These are phyloP conservation scores for Candida maris DNA, from an alignment of 805 yeast species.

Conservation along the genomic window DNA sequence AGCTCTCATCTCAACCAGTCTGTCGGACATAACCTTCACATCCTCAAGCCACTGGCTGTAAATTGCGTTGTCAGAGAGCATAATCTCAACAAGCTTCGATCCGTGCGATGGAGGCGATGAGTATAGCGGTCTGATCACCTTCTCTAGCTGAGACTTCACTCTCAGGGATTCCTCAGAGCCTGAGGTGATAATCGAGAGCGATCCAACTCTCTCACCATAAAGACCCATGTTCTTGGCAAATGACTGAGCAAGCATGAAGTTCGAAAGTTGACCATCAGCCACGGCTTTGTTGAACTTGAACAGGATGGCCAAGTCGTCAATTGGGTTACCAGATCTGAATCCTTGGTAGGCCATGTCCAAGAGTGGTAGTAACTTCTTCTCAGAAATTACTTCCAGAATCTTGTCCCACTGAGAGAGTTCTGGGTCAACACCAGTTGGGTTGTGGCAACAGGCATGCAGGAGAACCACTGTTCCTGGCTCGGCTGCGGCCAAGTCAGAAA, in stretches of 20 bases:
- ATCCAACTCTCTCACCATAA: slow-evolving; percentile 93
- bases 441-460: slow-evolving; percentile 94
- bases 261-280: slow-evolving; percentile 47
- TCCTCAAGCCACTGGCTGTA: slow-evolving; percentile 76
- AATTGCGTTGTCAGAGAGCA: slow-evolving; percentile 58
- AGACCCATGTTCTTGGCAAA: slow-evolving; percentile 95
- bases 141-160: slow-evolving; percentile 66
- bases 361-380: slow-evolving; percentile 66
- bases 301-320: slow-evolving; percentile 56
- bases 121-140: slow-evolving; percentile 78
- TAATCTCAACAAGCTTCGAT: slow-evolving; percentile 78
- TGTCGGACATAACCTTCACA: slow-evolving; percentile 71
- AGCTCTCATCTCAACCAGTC: slow-evolving; percentile 71
- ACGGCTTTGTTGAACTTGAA: slow-evolving; percentile 38
- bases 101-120: slow-evolving; percentile 97
- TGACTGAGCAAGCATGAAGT: slow-evolving; percentile 74
- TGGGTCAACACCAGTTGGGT: slow-evolving; percentile 96
- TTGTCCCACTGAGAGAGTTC: slow-evolving; percentile 74
- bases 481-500: slow-evolving; percentile 52
- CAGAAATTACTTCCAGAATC: slow-evolving; percentile 60
- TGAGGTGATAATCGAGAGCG: slow-evolving; percentile 62
- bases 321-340: slow-evolving; percentile 80
- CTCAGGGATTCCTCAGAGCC: slow-evolving; percentile 48
- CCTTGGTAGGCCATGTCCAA: slow-evolving; percentile 97
- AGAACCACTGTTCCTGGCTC: slow-evolving; percentile 62